Evolutionary conservation across 2,329 filamentous ascomycete genomes (phyloP).

Genomic region (Aspergillus caelatus): DNA sequence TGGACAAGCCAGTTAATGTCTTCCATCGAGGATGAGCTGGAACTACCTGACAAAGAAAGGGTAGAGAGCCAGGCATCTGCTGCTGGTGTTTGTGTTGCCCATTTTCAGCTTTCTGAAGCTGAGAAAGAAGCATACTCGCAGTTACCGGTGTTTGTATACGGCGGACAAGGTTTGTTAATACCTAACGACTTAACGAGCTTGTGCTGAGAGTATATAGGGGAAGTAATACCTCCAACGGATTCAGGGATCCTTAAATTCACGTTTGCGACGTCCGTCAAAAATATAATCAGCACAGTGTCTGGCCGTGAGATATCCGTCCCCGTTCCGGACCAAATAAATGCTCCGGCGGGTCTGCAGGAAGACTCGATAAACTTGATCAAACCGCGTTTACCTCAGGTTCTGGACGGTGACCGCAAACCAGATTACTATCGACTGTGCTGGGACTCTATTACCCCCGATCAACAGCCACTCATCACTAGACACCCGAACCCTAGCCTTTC

Average conservation of each 20-base stretch:
- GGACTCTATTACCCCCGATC: conserved; percentile 64
- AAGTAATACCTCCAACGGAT: conserved; percentile 52
- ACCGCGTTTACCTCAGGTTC: conserved; percentile 29
- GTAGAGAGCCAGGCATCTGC: conserved; percentile 59
- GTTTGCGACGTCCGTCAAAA: conserved; percentile 61
- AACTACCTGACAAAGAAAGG: conserved; percentile 51
- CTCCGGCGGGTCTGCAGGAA: conserved; percentile 45
- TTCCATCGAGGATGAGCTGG: conserved; percentile 49
- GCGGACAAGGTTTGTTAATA: conserved; percentile 37
- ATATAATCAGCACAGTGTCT: conserved; percentile 51
- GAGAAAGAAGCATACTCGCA: conserved; percentile 53
- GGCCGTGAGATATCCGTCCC: conserved; percentile 58
- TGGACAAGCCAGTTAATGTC: conserved; percentile 59
- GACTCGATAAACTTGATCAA: conserved; percentile 37
- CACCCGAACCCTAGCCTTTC: conserved; percentile 53
- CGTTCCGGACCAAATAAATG: conserved; percentile 49
- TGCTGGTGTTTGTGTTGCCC: conserved; percentile 62
- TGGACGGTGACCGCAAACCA: conserved; percentile 35
- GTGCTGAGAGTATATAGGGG: conserved; percentile 26
- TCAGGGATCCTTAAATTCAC: conserved; percentile 64
- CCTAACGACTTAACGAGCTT: background rate
- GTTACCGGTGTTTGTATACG: conserved; percentile 59
- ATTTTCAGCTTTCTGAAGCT: conserved; percentile 55
- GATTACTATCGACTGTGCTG: conserved; percentile 56
- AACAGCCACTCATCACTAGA: conserved; percentile 62